These are phyloP conservation scores for Inonotus hispidus DNA, from an alignment of 1,284 basidiomycete species.

Conservation along the genomic window DNA sequence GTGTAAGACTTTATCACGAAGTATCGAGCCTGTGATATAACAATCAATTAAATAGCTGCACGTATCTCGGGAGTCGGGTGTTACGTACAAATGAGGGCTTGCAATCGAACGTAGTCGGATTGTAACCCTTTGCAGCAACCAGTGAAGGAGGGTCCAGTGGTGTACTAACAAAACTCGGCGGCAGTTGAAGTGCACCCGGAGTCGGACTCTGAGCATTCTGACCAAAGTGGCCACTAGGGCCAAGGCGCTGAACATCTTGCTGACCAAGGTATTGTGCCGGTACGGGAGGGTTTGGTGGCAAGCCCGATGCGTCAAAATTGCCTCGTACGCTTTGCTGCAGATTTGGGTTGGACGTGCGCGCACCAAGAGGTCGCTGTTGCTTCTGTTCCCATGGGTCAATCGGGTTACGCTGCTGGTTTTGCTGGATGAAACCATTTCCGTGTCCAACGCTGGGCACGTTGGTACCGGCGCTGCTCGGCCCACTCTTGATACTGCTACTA, in stretches of 20 bases:
- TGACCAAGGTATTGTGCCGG: slow-evolving; percentile 67
- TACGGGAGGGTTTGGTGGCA: slow-evolving; percentile 65
- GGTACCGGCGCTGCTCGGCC: slow-evolving; percentile 40
- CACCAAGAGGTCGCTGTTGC: slow-evolving; percentile 44
- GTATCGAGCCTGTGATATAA: slow-evolving; percentile 63
- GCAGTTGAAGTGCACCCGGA: slow-evolving; percentile 30
- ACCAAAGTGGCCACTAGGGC: slow-evolving; percentile 30
- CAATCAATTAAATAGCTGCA: not conserved
- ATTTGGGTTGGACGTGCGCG: slow-evolving; percentile 63
- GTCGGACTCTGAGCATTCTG: slow-evolving; percentile 26
- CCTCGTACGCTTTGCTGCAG: slow-evolving; percentile 43
- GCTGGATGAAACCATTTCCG: slow-evolving; percentile 31
- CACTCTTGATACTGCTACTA: slow-evolving; percentile 43
- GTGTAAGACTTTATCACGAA: slow-evolving; percentile 98
- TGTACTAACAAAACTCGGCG: slow-evolving; percentile 43
- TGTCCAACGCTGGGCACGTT: slow-evolving; percentile 43
- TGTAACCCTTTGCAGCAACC: slow-evolving; percentile 85
- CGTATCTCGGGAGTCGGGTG: not conserved
- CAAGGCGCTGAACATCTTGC: slow-evolving; percentile 35
- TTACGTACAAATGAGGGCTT: slow-evolving; percentile 67
- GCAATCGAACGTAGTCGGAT: slow-evolving; percentile 81
- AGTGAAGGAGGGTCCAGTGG: slow-evolving; percentile 84
- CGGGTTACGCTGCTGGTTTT: slow-evolving; percentile 23
- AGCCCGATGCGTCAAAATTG: slow-evolving; percentile 34
- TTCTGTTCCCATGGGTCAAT: slow-evolving; percentile 49